phyloP scores from a whole-genome alignment of 441 rosid genomes.

The Pelargonium cotyledonis region DNA sequence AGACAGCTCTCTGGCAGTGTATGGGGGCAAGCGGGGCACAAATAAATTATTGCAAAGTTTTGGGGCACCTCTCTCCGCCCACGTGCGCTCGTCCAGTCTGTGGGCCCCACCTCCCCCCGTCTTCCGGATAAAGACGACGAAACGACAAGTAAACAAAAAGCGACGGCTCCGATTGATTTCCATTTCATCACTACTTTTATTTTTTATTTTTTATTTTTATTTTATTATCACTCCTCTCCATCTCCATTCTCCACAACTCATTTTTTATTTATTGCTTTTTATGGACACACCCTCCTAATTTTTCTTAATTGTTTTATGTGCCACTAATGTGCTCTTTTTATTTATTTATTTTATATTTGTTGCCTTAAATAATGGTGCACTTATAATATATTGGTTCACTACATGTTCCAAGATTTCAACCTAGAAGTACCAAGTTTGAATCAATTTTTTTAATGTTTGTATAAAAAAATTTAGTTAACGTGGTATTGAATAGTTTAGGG shows the following conservation, averaged over 20 bases:
- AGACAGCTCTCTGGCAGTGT: not conserved
- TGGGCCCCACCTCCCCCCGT: not conserved
- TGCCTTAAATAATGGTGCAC: no score
- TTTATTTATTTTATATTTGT: no score
- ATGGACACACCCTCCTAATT: not conserved
- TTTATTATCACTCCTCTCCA: not conserved
- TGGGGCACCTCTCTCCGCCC: constrained; percentile 1
- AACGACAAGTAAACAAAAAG: not conserved
- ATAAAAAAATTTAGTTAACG: no score
- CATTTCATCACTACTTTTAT: not conserved
- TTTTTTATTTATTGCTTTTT: not conserved
- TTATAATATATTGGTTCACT: no score
- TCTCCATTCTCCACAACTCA: not conserved
- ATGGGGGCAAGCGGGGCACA: not conserved
- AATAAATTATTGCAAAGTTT: not conserved
- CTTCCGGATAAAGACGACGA: not conserved
- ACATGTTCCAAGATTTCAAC: no score
- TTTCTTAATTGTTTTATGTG: not conserved
- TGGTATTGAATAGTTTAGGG: no score
- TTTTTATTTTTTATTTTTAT: not conserved
- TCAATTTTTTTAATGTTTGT: no score
- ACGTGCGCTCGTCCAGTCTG: not conserved
- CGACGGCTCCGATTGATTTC: not conserved
- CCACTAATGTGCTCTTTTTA: not conserved
- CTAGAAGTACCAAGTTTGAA: no score